phyloP scores from a whole-genome alignment of 176 grass and related monocot species.

The Ensete ventricosum region DNA sequence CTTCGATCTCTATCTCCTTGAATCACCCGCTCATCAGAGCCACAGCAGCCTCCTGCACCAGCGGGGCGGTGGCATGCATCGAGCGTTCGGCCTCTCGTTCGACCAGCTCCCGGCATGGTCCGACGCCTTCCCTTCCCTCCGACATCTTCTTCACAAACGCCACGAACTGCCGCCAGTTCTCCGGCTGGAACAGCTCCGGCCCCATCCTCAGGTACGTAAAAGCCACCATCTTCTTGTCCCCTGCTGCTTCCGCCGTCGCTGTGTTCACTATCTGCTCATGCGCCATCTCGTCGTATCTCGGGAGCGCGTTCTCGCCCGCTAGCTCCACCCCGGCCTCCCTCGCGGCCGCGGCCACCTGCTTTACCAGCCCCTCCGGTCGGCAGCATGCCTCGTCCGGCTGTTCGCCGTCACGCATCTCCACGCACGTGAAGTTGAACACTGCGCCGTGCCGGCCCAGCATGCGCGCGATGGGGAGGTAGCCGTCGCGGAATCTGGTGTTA shows the following conservation, averaged over 20 bases:
- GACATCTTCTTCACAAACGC: slow-evolving; percentile 50
- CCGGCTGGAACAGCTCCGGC: slow-evolving; percentile 43
- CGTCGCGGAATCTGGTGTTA: slow-evolving; percentile 47
- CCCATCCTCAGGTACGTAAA: slow-evolving; percentile 71
- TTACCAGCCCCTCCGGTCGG: slow-evolving; percentile 46
- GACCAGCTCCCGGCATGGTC: slow-evolving; percentile 34
- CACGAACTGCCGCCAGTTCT: slow-evolving; percentile 60
- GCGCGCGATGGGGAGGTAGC: slow-evolving; percentile 42
- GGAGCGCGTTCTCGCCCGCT: slow-evolving; percentile 63
- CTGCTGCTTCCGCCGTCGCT: slow-evolving; percentile 14
- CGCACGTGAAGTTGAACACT: slow-evolving; percentile 71
- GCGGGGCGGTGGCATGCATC: slow-evolving; percentile 41
- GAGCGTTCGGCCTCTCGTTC: slow-evolving; percentile 33
- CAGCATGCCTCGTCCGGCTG: slow-evolving; percentile 52
- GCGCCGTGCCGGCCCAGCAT: slow-evolving; percentile 33
- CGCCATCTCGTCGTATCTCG: slow-evolving; percentile 50
- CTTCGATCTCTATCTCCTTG: too few species aligned
- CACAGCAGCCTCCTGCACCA: slow-evolving; percentile 40
- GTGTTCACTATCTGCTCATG: slow-evolving; percentile 47
- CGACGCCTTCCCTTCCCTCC: slow-evolving; percentile 14
- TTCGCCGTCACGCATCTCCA: slow-evolving; percentile 72
- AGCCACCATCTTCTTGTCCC: slow-evolving; percentile 52
- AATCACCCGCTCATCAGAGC: slow-evolving; percentile 41
- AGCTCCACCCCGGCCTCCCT: slow-evolving; percentile 33
- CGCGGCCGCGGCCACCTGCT: slow-evolving; percentile 46